These are phyloP conservation scores for Melaleuca alternifolia DNA, from an alignment of 345 rosid genomes.

Conservation along the genomic window DNA sequence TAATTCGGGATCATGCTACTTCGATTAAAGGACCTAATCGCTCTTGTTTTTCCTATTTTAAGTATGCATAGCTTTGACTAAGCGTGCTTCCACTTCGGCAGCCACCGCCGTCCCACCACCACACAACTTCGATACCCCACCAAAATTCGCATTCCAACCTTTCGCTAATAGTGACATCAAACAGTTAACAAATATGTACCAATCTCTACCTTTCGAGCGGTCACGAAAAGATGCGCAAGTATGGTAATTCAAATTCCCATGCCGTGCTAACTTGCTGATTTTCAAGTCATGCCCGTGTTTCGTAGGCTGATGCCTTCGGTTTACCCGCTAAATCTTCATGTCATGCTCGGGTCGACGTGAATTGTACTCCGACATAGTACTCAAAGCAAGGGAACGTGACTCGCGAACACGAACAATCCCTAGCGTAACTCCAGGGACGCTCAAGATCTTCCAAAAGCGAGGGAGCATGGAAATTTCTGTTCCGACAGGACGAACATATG, in stretches of 20 bases:
- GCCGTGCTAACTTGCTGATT: not conserved
- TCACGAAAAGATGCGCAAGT: not conserved
- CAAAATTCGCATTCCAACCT: too few species aligned
- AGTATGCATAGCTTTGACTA: not conserved
- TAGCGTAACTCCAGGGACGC: not conserved
- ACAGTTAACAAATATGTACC: too few species aligned
- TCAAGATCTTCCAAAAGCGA: not conserved
- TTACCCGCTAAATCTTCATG: not conserved
- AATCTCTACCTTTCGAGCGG: not conserved
- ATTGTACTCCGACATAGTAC: not conserved
- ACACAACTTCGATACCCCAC: not conserved
- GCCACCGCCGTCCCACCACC: not conserved
- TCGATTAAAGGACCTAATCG: not conserved
- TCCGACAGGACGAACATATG: not conserved
- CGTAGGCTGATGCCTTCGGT: accelerated
- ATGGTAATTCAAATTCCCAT: not conserved
- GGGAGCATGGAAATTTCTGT: not conserved
- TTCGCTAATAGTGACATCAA: too few species aligned
- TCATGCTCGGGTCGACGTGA: not conserved
- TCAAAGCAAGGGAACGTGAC: not conserved
- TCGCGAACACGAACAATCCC: not conserved
- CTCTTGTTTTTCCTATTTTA: not conserved
- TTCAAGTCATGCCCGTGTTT: not conserved
- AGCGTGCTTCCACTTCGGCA: not conserved
- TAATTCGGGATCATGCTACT: not conserved